Conservation (phyloP, 768 basidiomycete species). For the Lyophyllum decastes region DNA sequence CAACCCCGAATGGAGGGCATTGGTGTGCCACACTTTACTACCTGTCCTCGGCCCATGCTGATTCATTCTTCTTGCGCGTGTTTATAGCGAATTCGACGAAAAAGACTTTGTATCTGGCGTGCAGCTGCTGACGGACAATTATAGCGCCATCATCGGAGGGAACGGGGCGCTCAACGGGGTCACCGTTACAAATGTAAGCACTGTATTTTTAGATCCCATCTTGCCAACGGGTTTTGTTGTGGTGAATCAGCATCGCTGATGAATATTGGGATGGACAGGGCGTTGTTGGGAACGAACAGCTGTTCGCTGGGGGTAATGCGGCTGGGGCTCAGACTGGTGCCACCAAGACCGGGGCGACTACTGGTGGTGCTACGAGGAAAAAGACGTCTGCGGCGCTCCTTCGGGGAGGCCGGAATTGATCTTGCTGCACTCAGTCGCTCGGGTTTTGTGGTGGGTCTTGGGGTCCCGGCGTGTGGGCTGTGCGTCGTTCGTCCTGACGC, state of each 20-base stretch:
- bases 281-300: constrained; percentile 23
- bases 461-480: not conserved
- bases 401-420: not conserved
- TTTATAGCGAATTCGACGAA: constrained; percentile 26
- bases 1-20: constrained; percentile 24
- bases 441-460: not conserved
- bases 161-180: constrained; percentile 17
- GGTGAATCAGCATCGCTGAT: not conserved
- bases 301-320: constrained; percentile 8
- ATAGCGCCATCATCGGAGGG: constrained; percentile 15
- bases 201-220: not conserved
- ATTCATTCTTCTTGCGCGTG: not conserved
- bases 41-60: not conserved
- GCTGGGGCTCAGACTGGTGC: constrained; percentile 2
- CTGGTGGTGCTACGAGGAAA: not conserved
- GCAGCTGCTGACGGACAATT: constrained; percentile 27
- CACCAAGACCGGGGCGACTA: not conserved
- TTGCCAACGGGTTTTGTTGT: not conserved
- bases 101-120: constrained; percentile 27
- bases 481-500: too few relatives aligned
- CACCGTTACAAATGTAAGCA: constrained; percentile 22
- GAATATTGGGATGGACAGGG: constrained; percentile 7
- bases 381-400: not conserved
- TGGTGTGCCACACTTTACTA: constrained; percentile 23
- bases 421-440: not conserved